phyloP scores from a whole-genome alignment of 176 grass and related monocot genomes.

The Canna indica region DNA sequence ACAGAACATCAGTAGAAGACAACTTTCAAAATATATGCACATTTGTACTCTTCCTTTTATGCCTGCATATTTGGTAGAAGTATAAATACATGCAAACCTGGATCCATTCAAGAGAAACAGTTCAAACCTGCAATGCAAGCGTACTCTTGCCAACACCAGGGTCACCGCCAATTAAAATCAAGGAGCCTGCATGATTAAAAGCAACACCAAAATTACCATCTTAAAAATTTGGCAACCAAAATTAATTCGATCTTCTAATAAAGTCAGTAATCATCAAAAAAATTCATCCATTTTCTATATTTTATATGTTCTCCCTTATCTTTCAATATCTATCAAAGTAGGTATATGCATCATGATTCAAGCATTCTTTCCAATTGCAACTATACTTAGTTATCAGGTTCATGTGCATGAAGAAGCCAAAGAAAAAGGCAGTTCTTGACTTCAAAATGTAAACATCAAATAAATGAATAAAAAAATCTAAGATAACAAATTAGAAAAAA shows the following conservation, averaged over 20 bases:
- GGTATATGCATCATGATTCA: too few species aligned
- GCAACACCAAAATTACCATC: conserved; percentile 22
- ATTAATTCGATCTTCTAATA: neutral
- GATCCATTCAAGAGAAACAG: neutral
- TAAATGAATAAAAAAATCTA: too few species aligned
- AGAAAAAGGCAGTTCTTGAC: too few species aligned
- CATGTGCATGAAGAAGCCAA: too few species aligned
- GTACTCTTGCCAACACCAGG: conserved; percentile 99
- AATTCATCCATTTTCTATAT: too few species aligned
- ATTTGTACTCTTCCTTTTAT: neutral
- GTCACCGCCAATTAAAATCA: conserved; percentile 89
- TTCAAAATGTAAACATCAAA: too few species aligned
- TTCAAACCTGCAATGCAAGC: conserved; percentile 69
- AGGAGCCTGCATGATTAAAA: conserved; percentile 60
- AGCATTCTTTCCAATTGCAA: too few species aligned
- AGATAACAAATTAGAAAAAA: too few species aligned
- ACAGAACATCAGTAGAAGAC: conserved; percentile 18
- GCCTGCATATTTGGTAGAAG: conserved; percentile 1
- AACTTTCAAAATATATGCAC: conserved; percentile 17
- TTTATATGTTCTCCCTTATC: too few species aligned
- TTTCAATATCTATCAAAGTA: too few species aligned
- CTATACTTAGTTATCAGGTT: too few species aligned
- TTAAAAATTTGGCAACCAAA: neutral
- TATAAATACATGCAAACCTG: neutral
- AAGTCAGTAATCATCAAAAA: neutral